Base-by-base conservation (phyloP, 1,139 yeast species). In the Sugiyamaella novakii region DNA sequence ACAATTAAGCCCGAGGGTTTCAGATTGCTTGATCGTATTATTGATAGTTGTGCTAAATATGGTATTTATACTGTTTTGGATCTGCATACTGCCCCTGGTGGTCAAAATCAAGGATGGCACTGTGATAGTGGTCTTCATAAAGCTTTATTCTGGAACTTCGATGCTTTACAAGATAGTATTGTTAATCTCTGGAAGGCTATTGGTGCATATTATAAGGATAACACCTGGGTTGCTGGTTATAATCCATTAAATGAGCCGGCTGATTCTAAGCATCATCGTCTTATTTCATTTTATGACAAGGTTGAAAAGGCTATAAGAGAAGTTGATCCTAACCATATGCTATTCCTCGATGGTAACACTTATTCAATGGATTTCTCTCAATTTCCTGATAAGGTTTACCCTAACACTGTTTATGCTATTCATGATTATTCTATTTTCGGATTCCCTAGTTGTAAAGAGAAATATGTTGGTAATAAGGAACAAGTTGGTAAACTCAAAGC, bases 51-150 rank as follows among this genome's bases (percentile, higher is more conserved):
- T 57, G 58, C 76, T 31, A 62, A 73, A 28, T 48, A 59, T 42
- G 59, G 64, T 65, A 46, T 74, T 46, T 74, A 74, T 57, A 71
- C 75, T 30, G 67, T 74, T 43, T 65, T 74, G 47, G 78, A 74
- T 54, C 66, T 74, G 43, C 78, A 74, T 54, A 66, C 77, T 8
- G 67, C 65, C 28, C 78, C 78, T 10, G 78, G 77, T 27, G 78
- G 78, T 21, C 78, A 74, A 58, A 73, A 73, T 57, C 78, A 73
- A 59, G 77, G 72, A 59, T 74, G 78, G 78, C 78, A 74, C 56
- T 60, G 69, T 38, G 78, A 74, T 60, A 67, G 74, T 2, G 72
- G 69, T 4, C 63, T 70, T 51, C 76, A 74, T 60, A 68, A 69
- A 57, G 66, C 78, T 2, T 53, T 72, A 27, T 74, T 74, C 58